Evolutionary conservation across 352 stramenopile species (phyloP).

Genomic region (Thraustotheca clavata): DNA sequence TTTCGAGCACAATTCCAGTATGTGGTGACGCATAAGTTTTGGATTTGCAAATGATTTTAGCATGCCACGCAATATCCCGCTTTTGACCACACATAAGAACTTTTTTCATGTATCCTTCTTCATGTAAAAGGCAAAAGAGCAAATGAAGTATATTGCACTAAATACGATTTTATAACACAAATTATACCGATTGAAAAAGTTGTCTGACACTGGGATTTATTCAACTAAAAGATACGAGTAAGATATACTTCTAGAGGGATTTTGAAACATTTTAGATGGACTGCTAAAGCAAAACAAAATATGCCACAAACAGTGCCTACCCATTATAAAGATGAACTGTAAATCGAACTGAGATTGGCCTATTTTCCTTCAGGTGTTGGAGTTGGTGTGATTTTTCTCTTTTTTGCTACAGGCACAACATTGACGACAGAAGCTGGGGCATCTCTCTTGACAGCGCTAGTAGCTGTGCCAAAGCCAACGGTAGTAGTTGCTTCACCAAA

Average conservation of each 20-base stretch:
- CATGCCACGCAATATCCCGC: no score
- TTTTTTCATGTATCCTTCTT: no score
- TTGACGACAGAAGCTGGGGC: constrained; percentile 35
- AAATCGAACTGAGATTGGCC: neutral
- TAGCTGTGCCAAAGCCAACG: neutral
- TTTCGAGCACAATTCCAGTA: no score
- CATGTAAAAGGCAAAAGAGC: no score
- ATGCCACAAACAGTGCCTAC: no score
- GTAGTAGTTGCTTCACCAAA: constrained; percentile 33
- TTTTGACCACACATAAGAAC: no score
- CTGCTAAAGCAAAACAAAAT: neutral
- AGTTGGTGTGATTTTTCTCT: constrained; percentile 39
- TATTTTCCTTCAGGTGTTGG: constrained; percentile 9
- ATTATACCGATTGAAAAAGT: constrained; percentile 27
- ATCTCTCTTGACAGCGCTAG: neutral
- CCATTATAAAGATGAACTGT: constrained; percentile 13
- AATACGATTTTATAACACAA: no score
- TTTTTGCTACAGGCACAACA: constrained; percentile 60
- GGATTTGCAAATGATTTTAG: no score
- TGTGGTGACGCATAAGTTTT: no score
- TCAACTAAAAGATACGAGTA: constrained; percentile 47
- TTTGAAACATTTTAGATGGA: constrained; percentile 25
- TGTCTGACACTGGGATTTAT: constrained; percentile 72
- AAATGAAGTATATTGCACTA: no score
- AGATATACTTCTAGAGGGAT: neutral